Evolutionary conservation across 2,329 filamentous ascomycete genomes (phyloP).

Genomic region (Aspergillus pseudoglaucus): DNA sequence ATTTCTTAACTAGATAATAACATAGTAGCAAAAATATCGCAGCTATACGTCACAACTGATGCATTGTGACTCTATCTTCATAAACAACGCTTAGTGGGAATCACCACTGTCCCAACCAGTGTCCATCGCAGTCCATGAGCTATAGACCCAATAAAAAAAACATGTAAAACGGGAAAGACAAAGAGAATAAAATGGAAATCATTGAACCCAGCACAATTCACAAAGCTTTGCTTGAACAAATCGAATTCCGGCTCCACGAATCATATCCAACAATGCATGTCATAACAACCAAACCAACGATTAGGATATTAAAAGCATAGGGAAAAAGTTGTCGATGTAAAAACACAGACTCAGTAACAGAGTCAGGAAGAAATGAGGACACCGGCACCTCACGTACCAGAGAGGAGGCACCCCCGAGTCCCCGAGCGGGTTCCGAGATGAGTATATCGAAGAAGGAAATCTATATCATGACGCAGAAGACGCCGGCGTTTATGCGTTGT

Average conservation of each 20-base stretch:
- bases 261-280: not conserved
- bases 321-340: constrained; percentile 28
- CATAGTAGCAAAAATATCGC: not conserved
- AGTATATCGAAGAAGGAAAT: constrained; percentile 26
- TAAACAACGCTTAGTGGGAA: not conserved
- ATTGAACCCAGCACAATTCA: not conserved
- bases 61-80: not conserved
- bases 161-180: not conserved
- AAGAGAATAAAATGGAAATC: not conserved
- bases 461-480: constrained; percentile 24
- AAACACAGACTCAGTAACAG: constrained; percentile 24
- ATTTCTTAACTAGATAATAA: no score
- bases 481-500: constrained; percentile 34
- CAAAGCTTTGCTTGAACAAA: not conserved
- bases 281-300: constrained; percentile 12
- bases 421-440: constrained; percentile 9
- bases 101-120: not conserved
- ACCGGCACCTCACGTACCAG: constrained; percentile 17
- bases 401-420: constrained; percentile 8
- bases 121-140: not conserved
- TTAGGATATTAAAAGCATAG: constrained; percentile 26
- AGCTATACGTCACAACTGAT: not conserved
- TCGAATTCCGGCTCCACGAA: not conserved
- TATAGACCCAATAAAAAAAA: not conserved
- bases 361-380: constrained; percentile 17